Evolutionary conservation across 495 filamentous ascomycete genomes (phyloP).

Genomic region (Penicillium malachiteum): DNA sequence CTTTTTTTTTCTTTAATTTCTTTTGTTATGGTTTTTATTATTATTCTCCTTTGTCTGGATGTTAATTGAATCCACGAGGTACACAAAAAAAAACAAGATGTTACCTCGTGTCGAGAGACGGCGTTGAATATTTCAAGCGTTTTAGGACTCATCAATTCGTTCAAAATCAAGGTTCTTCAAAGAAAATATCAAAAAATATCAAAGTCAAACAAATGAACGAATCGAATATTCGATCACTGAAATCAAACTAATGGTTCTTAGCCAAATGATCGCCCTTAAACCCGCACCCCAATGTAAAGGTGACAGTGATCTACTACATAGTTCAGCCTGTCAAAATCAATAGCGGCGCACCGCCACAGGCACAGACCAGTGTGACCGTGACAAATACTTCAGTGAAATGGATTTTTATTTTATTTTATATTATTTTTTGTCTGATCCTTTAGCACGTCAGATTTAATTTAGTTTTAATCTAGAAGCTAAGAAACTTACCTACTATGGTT

Average conservation of each 20-base stretch:
- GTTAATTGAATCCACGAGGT: no score
- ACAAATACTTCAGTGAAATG: conserved; percentile 20
- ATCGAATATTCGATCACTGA: background rate
- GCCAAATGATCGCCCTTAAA: conserved; percentile 13
- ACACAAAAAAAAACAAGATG: no score
- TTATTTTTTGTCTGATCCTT: background rate
- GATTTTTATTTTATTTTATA: background rate
- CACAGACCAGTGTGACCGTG: conserved; percentile 13
- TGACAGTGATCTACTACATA: conserved; percentile 21
- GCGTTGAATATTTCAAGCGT: no score
- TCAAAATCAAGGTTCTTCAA: background rate
- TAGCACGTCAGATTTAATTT: background rate
- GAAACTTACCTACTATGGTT: background rate
- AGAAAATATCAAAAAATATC: background rate
- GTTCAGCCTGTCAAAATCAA: conserved; percentile 24
- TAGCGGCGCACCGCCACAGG: conserved; percentile 33
- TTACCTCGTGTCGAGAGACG: conserved; percentile 7
- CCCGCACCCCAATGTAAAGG: conserved; percentile 8
- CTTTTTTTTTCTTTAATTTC: conserved; percentile 17
- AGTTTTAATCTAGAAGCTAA: conserved; percentile 2
- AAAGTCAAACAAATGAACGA: no score
- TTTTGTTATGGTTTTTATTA: conserved; percentile 2
- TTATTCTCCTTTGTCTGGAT: conserved; percentile 13
- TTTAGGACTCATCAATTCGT: background rate
- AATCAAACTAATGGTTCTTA: background rate